phyloP scores from a whole-genome alignment of 495 filamentous ascomycete genomes.

The Elasticomyces elasticus region DNA sequence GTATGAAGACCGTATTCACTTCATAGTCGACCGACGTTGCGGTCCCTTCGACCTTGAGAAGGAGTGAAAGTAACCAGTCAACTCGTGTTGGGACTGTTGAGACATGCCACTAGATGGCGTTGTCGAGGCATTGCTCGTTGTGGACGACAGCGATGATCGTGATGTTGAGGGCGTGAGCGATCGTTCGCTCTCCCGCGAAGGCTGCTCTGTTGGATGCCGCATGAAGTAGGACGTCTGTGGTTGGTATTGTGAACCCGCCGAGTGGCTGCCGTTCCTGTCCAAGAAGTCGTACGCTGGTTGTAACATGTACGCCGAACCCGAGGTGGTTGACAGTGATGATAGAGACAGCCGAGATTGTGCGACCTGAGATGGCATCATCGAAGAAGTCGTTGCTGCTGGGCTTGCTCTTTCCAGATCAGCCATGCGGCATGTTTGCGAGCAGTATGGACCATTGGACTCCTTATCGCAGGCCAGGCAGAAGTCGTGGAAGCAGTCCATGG shows the following conservation, averaged over 20 bases:
- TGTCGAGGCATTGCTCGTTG: constrained; percentile 43
- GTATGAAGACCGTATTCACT: background rate
- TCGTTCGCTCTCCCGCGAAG: constrained; percentile 8
- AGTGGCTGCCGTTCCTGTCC: constrained; percentile 15
- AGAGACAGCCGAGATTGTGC: background rate
- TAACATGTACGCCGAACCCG: constrained; percentile 44
- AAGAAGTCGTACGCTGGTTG: constrained; percentile 37
- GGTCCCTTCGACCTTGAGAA: constrained; percentile 73
- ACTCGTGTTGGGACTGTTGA: constrained; percentile 65
- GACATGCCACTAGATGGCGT: constrained; percentile 34
- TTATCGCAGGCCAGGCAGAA: constrained; percentile 93
- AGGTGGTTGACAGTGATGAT: constrained; percentile 1
- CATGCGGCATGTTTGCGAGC: constrained; percentile 84
- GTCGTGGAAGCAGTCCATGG: constrained; percentile 76
- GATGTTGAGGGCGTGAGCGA: constrained; percentile 70
- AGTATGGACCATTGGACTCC: constrained; percentile 76
- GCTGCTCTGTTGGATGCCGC: constrained; percentile 14
- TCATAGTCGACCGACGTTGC: constrained; percentile 45
- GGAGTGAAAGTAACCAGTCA: constrained; percentile 74
- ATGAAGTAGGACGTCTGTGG: constrained; percentile 21
- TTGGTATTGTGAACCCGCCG: background rate
- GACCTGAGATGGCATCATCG: background rate
- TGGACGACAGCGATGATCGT: constrained; percentile 72
- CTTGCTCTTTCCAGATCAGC: constrained; percentile 69
- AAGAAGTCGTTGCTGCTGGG: background rate